These are phyloP conservation scores for Mycena floridula DNA, from an alignment of 768 basidiomycete genomes.

Conservation along the genomic window DNA sequence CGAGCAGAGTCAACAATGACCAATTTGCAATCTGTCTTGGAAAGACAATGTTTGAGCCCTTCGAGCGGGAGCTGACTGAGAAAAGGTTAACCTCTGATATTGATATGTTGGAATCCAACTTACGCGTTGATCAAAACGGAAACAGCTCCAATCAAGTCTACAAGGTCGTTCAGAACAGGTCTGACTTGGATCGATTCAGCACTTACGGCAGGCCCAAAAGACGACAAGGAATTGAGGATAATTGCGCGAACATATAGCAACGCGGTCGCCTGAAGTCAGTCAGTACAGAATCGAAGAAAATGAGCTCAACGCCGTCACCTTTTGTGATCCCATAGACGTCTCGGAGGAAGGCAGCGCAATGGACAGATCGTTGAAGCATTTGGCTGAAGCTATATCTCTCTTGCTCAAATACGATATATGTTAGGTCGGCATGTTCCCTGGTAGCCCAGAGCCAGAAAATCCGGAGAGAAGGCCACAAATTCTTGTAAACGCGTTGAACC, in stretches of 20 bases:
- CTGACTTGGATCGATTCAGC: not conserved
- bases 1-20: conserved; percentile 43
- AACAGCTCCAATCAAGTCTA: conserved; percentile 44
- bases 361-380: conserved; percentile 27
- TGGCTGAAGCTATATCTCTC: conserved; percentile 38
- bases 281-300: not conserved
- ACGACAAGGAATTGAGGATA: conserved; percentile 38
- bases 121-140: conserved; percentile 42
- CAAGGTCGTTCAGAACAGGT: not conserved
- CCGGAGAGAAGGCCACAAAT: conserved; percentile 41
- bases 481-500: conserved; percentile 45
- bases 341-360: conserved; percentile 29
- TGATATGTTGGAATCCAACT: conserved; percentile 7
- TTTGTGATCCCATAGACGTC: conserved; percentile 43
- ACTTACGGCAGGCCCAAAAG: conserved; percentile 45
- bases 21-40: conserved; percentile 33
- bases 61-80: conserved; percentile 35
- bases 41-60: conserved; percentile 38
- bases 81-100: not conserved
- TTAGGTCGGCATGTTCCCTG: conserved; percentile 27
- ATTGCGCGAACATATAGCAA: conserved; percentile 45
- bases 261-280: conserved; percentile 26
- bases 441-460: conserved; percentile 38
- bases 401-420: conserved; percentile 45
- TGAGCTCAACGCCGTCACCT: conserved; percentile 17